Conservation (phyloP, 1,139 yeast species). For the Scheffersomyces parashehatae region DNA sequence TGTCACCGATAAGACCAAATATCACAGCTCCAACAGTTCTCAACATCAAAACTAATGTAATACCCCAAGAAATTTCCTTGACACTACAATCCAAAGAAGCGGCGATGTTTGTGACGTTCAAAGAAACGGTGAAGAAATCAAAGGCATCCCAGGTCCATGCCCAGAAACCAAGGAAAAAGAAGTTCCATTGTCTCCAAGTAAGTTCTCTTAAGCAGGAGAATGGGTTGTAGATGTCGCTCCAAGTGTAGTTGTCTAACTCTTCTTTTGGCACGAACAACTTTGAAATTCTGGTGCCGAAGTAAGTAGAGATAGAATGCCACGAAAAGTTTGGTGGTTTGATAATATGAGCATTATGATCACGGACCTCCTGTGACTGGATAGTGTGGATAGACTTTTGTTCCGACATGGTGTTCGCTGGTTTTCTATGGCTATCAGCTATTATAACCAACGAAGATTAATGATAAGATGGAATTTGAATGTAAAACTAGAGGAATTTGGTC, state of each 20-base stretch:
- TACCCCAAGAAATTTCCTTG: conserved; percentile 42
- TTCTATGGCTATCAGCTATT: no score
- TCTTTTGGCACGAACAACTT: conserved; percentile 33
- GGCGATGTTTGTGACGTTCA: conserved; percentile 34
- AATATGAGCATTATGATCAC: conserved; percentile 32
- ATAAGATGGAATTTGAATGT: no score
- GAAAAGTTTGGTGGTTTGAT: conserved; percentile 34
- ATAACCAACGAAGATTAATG: no score
- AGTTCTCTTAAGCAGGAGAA: conserved; percentile 31
- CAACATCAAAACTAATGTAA: conserved; percentile 47
- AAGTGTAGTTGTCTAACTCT: conserved; percentile 28
- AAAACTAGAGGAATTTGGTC: no score
- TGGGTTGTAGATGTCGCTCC: conserved; percentile 36
- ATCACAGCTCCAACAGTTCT: conserved; percentile 43
- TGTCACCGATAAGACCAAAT: conserved; percentile 42
- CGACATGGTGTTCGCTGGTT: no score
- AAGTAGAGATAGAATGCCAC: conserved; percentile 22
- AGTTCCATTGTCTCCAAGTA: conserved; percentile 36
- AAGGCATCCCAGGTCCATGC: conserved; percentile 50
- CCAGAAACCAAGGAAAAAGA: conserved; percentile 32
- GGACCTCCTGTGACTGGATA: conserved; percentile 8
- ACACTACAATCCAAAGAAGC: conserved; percentile 24
- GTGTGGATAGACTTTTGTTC: neutral
- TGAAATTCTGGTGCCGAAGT: conserved; percentile 30
- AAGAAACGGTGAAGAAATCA: conserved; percentile 41